A percentile compares a stretch with the other conserved stretches of the same genome.
These are phyloP conservation scores for Dioscorea zingiberensis DNA, from an alignment of 106 monocot species.

Conservation along the genomic window DNA sequence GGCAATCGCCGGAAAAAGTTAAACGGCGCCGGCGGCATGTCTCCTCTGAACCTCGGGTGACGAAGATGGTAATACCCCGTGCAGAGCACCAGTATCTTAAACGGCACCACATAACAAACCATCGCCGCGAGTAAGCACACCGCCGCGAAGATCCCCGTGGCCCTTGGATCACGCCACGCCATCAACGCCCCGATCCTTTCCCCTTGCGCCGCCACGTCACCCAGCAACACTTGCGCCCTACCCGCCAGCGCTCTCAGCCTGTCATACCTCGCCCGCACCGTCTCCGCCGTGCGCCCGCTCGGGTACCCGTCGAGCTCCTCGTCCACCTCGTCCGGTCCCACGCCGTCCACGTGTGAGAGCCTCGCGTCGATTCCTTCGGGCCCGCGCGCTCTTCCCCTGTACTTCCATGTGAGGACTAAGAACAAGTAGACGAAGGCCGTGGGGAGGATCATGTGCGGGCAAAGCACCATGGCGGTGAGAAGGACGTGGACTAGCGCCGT, in stretches of 20 bases:
- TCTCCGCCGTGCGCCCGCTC: constrained; percentile 26
- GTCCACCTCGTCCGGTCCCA: constrained; percentile 76
- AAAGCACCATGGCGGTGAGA: constrained; percentile 47
- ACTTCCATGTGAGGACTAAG: constrained; percentile 52
- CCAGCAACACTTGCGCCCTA: constrained; percentile 65
- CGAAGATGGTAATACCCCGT: constrained; percentile 65
- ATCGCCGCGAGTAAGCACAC: constrained; percentile 44
- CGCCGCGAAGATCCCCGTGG: constrained; percentile 58
- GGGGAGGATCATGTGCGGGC: constrained; percentile 55
- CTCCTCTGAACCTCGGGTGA: constrained; percentile 77
- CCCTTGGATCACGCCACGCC: constrained; percentile 75
- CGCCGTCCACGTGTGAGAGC: constrained; percentile 61
- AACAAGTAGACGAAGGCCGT: constrained; percentile 57
- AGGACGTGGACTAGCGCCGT: constrained; percentile 72
- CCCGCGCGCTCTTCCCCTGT: constrained; percentile 31
- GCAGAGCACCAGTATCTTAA: constrained; percentile 33
- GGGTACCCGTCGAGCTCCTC: constrained; percentile 83
- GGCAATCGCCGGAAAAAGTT: constrained; percentile 87
- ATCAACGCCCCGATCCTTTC: constrained; percentile 74
- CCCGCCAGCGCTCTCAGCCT: constrained; percentile 62
- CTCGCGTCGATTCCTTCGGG: constrained; percentile 58
- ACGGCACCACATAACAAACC: constrained; percentile 69
- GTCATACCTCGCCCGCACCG: constrained; percentile 66
- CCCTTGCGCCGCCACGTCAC: constrained; percentile 82
- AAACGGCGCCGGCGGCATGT: constrained; percentile 63